Conservation (phyloP, 176 grass and related monocot species). For the Musa beccarii region DNA sequence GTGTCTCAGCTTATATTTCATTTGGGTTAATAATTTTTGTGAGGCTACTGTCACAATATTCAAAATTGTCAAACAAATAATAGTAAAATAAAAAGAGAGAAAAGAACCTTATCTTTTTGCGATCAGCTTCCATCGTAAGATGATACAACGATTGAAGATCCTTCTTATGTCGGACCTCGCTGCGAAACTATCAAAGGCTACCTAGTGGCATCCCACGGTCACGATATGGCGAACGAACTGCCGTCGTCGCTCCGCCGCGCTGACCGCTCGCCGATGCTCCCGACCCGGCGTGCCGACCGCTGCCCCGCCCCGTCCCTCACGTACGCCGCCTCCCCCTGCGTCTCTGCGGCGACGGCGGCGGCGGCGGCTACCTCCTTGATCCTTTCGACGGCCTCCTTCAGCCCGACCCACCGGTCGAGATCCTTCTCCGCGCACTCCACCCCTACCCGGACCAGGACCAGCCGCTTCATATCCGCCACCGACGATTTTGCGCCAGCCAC, state of each 20-base stretch:
- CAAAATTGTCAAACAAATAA: too few species aligned
- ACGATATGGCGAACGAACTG: background rate
- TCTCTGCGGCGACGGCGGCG: background rate
- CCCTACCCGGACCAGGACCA: constrained; percentile 42
- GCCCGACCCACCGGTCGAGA: constrained; percentile 34
- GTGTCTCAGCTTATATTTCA: too few species aligned
- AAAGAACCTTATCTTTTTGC: too few species aligned
- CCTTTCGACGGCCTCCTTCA: constrained; percentile 39
- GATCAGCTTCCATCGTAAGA: too few species aligned
- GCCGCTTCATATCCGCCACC: constrained; percentile 65
- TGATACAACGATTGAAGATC: too few species aligned
- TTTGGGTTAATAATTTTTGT: too few species aligned
- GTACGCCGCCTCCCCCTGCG: constrained; percentile 7
- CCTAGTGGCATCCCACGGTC: background rate
- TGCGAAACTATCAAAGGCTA: background rate
- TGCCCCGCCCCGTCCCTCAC: constrained; percentile 26
- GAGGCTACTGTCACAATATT: too few species aligned
- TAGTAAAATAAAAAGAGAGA: too few species aligned
- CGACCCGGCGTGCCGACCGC: constrained; percentile 33
- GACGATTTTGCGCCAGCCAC: constrained; percentile 39
- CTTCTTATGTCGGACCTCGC: background rate
- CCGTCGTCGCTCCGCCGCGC: constrained; percentile 3
- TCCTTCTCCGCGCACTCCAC: constrained; percentile 51
- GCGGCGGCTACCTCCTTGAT: constrained; percentile 39
- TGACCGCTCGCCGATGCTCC: constrained; percentile 27